Evolutionary conservation across 306 rosid species (phyloP), one percentile per base, ranked within the genome.

Genomic region (Begonia loranthoides): DNA sequence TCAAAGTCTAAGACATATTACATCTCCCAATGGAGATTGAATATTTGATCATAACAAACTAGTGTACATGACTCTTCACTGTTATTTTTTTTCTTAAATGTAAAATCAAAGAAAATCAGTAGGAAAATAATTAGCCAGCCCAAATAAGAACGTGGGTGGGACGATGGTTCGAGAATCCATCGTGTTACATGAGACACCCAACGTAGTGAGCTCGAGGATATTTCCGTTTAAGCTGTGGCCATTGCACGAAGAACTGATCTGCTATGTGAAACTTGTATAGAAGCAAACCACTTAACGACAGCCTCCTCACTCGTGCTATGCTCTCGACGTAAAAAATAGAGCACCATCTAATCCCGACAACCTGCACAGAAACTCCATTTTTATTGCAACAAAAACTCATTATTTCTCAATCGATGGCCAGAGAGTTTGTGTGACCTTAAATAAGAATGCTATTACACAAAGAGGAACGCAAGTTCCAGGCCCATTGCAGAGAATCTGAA

Each of bases 401-500:
- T 10, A 43, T 1, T n/a, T 43, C 47, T 43, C 14, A 12, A 43
- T 28, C 36, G 9, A 28, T 28, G 3, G 36, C 1, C 36, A 7
- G 36, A n/a, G n/a, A 28, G 36, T 28, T 28, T 28, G 36, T 28
- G 36, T 28, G 59, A 84, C 97, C 97, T 88, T 84, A 52, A 79
- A 84, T 54, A 81, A 52, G 76, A 81, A 88, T 15, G 93, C 95
- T 34, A 88, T 84, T 49, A 70, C 63, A 57, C 97, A 88, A 19
- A 88, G 73, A 12, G 97, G 95, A 66, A 88, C 62, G 58, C 95
- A 88, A 53, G 97, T 88, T 66, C 97, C 97, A 22, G 93, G 95
- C 60, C 97, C 97, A 48, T 88, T 88, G 76, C 97, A 84, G 49
- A 88, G 87, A 75, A 84, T 77, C 97, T 88, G 76, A 28, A 49